These are phyloP conservation scores for Aaosphaeria arxii DNA, from an alignment of 2,329 filamentous ascomycete genomes.

Conservation along the genomic window DNA sequence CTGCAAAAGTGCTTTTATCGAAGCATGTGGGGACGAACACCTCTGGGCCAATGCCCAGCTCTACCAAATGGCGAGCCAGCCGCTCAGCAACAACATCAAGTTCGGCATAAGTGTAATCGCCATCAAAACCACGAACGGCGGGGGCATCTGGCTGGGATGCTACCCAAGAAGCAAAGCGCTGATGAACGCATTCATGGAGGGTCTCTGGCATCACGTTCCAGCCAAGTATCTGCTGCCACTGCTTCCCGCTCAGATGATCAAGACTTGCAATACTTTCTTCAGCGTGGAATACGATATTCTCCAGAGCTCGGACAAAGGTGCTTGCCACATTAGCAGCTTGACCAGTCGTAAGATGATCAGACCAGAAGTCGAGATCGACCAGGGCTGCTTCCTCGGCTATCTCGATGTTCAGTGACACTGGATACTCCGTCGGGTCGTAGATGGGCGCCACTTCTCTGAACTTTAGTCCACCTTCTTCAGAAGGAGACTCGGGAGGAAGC, in stretches of 20 bases:
- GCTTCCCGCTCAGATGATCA: conserved; percentile 37
- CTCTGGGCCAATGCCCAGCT: conserved; percentile 29
- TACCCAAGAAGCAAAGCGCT: conserved; percentile 23
- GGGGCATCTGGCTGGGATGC: conserved; percentile 20
- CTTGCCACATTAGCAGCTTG: conserved; percentile 31
- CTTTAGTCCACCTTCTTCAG: conserved; percentile 25
- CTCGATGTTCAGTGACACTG: conserved; percentile 49
- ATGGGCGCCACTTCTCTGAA: conserved; percentile 35
- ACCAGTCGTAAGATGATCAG: conserved; percentile 26
- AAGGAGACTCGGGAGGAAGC: conserved; percentile 29
- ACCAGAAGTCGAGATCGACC: conserved; percentile 34
- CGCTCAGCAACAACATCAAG: conserved; percentile 21
- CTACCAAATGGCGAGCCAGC: conserved; percentile 25
- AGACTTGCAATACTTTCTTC: conserved; percentile 32
- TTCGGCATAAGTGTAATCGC: conserved; percentile 29
- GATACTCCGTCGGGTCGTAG: conserved; percentile 49
- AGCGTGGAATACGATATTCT: conserved; percentile 37
- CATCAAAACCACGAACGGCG: conserved; percentile 33
- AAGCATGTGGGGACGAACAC: conserved; percentile 37
- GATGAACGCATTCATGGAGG: conserved; percentile 28
- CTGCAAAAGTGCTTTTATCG: conserved; percentile 35
- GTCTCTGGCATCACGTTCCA: conserved; percentile 33
- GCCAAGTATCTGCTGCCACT: conserved; percentile 24
- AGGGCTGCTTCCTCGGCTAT: conserved; percentile 36
- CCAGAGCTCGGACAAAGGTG: conserved; percentile 25